A percentile compares a stretch with the other conserved stretches of the same genome.
Conservation (phyloP, 2,329 filamentous ascomycete species). For the Immersiporthe knoxdaviesiana region DNA sequence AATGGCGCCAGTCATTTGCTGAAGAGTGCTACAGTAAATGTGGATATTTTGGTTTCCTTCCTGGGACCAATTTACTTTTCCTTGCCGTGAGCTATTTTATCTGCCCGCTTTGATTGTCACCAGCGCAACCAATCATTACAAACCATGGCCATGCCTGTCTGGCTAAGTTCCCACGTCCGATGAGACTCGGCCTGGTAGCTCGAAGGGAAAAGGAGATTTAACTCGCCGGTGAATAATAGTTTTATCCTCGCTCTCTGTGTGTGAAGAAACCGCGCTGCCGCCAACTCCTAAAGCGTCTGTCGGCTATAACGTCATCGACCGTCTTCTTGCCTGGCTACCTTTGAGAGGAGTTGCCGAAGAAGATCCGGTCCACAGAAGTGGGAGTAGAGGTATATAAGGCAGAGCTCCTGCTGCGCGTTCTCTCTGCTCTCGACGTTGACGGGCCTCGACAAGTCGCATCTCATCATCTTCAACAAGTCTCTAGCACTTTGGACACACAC, state of each 20-base stretch:
- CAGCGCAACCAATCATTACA: background rate
- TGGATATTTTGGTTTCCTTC: background rate
- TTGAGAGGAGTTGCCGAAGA: background rate
- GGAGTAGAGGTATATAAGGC: conserved; percentile 1
- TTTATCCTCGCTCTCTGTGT: background rate
- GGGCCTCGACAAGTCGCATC: background rate
- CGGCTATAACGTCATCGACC: conserved; percentile 1
- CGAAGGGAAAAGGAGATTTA: background rate
- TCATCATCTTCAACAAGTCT: background rate
- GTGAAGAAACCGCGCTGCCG: background rate
- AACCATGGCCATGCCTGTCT: background rate
- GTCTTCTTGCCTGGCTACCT: background rate
- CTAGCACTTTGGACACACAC: background rate
- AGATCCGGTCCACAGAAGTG: background rate
- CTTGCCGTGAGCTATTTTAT: background rate
- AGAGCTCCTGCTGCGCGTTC: background rate
- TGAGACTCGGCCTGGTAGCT: background rate
- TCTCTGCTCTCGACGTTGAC: background rate
- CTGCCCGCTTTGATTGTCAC: background rate
- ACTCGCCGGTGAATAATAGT: background rate
- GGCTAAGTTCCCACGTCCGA: background rate
- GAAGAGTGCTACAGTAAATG: background rate
- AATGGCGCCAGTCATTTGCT: background rate
- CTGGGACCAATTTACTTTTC: background rate
- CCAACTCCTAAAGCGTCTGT: background rate